Base-by-base conservation (phyloP, 78 protist species). In the Chrysochromulina tobinii region DNA sequence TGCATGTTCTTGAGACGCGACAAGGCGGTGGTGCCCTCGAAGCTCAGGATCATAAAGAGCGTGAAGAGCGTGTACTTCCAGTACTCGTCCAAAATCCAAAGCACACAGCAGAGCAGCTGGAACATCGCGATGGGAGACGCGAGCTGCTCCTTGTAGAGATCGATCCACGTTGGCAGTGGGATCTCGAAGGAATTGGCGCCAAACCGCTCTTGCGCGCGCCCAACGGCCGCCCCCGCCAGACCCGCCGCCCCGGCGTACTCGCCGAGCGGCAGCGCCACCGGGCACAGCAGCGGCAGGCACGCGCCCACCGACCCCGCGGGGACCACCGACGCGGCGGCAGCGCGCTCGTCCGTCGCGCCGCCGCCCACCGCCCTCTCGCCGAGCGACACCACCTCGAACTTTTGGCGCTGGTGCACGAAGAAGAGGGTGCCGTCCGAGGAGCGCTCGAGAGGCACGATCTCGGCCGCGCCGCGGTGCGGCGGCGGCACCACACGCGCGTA, bases 111-210 rank as follows among this genome's bases (percentile, higher is more conserved):
- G 93, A 98, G 92, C 59, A 98, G 89, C 93, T 95, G 96, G 81
- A 99, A 99, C 4, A 99, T 97, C 88, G 99, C 99, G 97, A 99
- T 98, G 18, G 99, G 99, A 18, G 98, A 98, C 1, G 96, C 6
- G 21, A 97, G 96, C 64, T 99, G 99, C 90, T 99, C 99, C 53
- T 57, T 58, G 93, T 92, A 95, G 27, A 99, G 95, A 72, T 94
- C 97, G 50, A 64, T 0, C 77, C 98, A 98, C 11, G 96, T 12
- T 21, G 99, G 99, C 77, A 95, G 51, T 23, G 99, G 99, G 48
- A 99, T 93, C 79, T 88, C 95, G 87, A 98, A 68, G 27, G 7
- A 1, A 61, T 68, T 68, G 25, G 27, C 18, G n/a, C 91, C 79
- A 54, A 21, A 51, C 48, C 2, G 17, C 53, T 1, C 55, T 3